Conservation (phyloP, 129 eudicot species). For the carrot (Daucus carota) region DH1_v3.0 NC_030384.2:34544001-34544500, state of each 20-base stretch:
- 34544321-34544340: neutral
- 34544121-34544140: neutral
- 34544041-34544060: neutral
- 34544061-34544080: neutral
- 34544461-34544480: neutral
- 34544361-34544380: neutral
- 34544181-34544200: no score
- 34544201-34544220: neutral
- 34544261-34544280: neutral
- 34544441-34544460: neutral
- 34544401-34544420: neutral
- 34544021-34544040: neutral
- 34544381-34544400: neutral
- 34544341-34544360: neutral
- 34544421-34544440: neutral
- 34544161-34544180: neutral
- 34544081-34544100: neutral
- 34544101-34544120: neutral
- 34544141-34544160: neutral
- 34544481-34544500: neutral
- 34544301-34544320: neutral
- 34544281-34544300: neutral
- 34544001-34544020: slow-evolving; percentile 28
- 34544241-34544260: neutral
- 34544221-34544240: neutral